These are phyloP conservation scores for Teunomyces gatunensis DNA, from an alignment of 805 yeast species.

Conservation along the genomic window DNA sequence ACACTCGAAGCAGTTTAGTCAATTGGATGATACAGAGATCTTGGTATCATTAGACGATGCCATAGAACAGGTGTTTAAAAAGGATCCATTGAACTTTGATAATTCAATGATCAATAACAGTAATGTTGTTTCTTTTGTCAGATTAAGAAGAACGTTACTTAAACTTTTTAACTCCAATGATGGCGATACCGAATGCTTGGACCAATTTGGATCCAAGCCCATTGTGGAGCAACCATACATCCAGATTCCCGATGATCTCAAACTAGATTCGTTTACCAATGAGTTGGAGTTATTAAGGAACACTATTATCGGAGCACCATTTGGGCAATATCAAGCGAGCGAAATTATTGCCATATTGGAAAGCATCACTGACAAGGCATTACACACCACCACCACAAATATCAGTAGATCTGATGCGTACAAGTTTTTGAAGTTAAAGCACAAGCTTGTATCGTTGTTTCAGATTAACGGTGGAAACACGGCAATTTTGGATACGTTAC, in stretches of 20 bases:
- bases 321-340: slow-evolving; percentile 5
- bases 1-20: slow-evolving; percentile 2
- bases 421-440: slow-evolving; percentile 15
- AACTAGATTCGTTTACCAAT: slow-evolving; percentile 12
- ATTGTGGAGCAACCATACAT: slow-evolving; percentile 4
- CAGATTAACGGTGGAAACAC: slow-evolving; percentile 58
- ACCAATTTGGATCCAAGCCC: slow-evolving; percentile 3
- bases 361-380: slow-evolving; percentile 14
- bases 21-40: slow-evolving; percentile 11
- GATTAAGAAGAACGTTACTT: slow-evolving; percentile 4
- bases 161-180: slow-evolving; percentile 6
- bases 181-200: slow-evolving; percentile 8
- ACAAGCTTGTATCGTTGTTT: slow-evolving; percentile 27
- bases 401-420: slow-evolving; percentile 12
- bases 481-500: slow-evolving; percentile 54
- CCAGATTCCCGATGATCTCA: slow-evolving; percentile 21
- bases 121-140: slow-evolving; percentile 4
- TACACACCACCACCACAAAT: slow-evolving; percentile 7
- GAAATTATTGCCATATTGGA: slow-evolving; percentile 17
- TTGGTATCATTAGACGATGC: slow-evolving; percentile 3
- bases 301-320: slow-evolving; percentile 8
- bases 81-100: slow-evolving; percentile 2
- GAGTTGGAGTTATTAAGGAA: slow-evolving; percentile 19
- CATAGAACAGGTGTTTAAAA: slow-evolving; percentile 3
- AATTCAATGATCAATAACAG: background rate